Percentiles rank a stretch among this genome's conserved stretches.
Conservation (phyloP, 257 asterid genomes). For the Linaria vulgaris region DNA sequence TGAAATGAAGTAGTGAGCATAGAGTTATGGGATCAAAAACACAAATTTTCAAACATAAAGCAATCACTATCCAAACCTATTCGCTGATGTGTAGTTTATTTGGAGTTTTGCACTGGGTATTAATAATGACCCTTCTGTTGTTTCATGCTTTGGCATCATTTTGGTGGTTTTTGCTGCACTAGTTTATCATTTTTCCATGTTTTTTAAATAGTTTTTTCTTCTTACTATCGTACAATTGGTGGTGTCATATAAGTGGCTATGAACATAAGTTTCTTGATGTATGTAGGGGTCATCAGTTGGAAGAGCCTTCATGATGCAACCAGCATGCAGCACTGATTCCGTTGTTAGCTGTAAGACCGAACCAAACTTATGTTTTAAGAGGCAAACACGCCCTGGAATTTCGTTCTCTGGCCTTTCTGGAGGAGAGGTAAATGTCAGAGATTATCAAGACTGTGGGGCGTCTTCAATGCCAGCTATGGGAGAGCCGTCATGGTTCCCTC, state of each 20-base stretch:
- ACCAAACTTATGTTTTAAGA: constrained; percentile 52
- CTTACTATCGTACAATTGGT: background rate
- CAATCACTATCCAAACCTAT: background rate
- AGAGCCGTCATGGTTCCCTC: constrained; percentile 73
- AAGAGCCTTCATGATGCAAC: constrained; percentile 43
- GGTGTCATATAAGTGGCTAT: constrained; percentile 1
- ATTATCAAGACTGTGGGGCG: constrained; percentile 66
- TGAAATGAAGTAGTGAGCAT: too few species aligned
- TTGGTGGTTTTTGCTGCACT: too few species aligned
- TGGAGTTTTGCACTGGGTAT: background rate
- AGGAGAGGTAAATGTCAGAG: constrained; percentile 68
- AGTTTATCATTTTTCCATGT: background rate
- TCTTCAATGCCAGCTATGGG: constrained; percentile 56
- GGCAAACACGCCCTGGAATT: constrained; percentile 51
- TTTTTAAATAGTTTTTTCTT: background rate
- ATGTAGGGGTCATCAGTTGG: constrained; percentile 53
- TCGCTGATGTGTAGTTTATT: background rate
- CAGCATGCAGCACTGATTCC: constrained; percentile 81
- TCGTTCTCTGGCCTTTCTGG: constrained; percentile 76
- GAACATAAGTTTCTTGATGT: background rate
- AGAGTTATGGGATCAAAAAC: too few species aligned
- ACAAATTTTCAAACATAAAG: background rate
- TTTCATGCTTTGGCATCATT: too few species aligned
- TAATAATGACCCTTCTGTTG: background rate
- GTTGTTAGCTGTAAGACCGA: constrained; percentile 76